phyloP scores from a whole-genome alignment of 805 yeast species.

The Candida peoriensis region DNA sequence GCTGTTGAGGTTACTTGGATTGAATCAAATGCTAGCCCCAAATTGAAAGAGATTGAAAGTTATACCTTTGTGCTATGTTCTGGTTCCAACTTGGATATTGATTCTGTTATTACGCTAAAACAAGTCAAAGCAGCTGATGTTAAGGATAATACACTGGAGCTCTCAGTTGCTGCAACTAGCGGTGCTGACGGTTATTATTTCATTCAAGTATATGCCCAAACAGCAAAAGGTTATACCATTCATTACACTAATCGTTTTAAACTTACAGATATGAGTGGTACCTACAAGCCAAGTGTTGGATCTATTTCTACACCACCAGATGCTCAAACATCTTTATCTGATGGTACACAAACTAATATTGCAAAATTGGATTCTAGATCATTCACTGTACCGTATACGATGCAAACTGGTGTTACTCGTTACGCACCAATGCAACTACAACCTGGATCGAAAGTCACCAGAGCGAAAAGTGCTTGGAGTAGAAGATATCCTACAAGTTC shows the following conservation, averaged over 20 bases:
- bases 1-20: constrained; percentile 42
- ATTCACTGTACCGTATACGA: constrained; percentile 64
- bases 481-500: constrained; percentile 64
- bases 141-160: constrained; percentile 31
- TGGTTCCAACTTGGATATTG: constrained; percentile 52
- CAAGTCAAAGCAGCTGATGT: constrained; percentile 28
- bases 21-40: constrained; percentile 47
- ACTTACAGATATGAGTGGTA: constrained; percentile 70
- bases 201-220: constrained; percentile 58
- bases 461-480: constrained; percentile 48
- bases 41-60: constrained; percentile 35
- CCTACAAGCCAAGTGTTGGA: constrained; percentile 42
- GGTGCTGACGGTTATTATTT: constrained; percentile 67
- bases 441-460: constrained; percentile 70
- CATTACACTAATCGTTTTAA: constrained; percentile 66
- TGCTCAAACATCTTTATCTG: constrained; percentile 32
- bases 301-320: constrained; percentile 38
- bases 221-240: constrained; percentile 42
- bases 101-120: constrained; percentile 31
- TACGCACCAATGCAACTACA: constrained; percentile 93
- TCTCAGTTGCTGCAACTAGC: constrained; percentile 35
- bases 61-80: constrained; percentile 61
- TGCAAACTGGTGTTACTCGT: constrained; percentile 73
- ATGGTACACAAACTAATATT: constrained; percentile 32
- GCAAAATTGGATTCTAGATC: constrained; percentile 43